Conservation (phyloP, 2,329 filamentous ascomycete genomes). For the Penicillium digitatum region DNA sequence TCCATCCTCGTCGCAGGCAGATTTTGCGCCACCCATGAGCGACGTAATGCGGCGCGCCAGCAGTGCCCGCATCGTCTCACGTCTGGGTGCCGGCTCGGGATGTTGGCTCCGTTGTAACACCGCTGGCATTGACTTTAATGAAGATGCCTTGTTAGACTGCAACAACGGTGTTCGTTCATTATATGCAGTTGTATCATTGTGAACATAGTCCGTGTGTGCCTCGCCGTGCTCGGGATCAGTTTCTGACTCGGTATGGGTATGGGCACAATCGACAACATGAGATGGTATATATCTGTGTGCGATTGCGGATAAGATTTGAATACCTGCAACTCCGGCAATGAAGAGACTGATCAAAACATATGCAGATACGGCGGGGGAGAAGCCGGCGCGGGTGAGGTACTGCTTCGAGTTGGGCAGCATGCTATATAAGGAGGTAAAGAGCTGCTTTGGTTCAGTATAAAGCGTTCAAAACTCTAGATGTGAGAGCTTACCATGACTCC, state of each 20-base stretch:
- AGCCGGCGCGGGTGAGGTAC: slow-evolving; percentile 68
- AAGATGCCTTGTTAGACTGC: slow-evolving; percentile 6
- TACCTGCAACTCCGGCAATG: slow-evolving; percentile 46
- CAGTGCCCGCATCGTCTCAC: slow-evolving; percentile 33
- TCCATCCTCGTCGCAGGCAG: slow-evolving; percentile 54
- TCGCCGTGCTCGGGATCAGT: slow-evolving; percentile 34
- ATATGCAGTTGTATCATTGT: slow-evolving; percentile 12
- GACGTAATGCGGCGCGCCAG: slow-evolving; percentile 45
- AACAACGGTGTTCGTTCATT: slow-evolving; percentile 35
- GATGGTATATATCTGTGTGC: slow-evolving; percentile 49
- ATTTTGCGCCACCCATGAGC: slow-evolving; percentile 49
- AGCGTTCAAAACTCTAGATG: not conserved
- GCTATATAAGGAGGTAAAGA: slow-evolving; percentile 86
- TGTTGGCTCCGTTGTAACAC: slow-evolving; percentile 15
- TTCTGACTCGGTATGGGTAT: slow-evolving; percentile 40
- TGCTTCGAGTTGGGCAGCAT: slow-evolving; percentile 84
- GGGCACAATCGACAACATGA: slow-evolving; percentile 49
- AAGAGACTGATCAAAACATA: slow-evolving; percentile 47
- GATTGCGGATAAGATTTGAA: slow-evolving; percentile 44
- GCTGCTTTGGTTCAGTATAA: slow-evolving; percentile 46
- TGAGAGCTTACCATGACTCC: slow-evolving; percentile 78
- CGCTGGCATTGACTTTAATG: slow-evolving; percentile 25
- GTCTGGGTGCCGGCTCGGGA: slow-evolving; percentile 10
- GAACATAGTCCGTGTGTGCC: slow-evolving; percentile 21
- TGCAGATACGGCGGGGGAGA: slow-evolving; percentile 61